Evolutionary conservation across 176 grass and related monocot species (phyloP).

Genomic region (Raddia guianensis): DNA sequence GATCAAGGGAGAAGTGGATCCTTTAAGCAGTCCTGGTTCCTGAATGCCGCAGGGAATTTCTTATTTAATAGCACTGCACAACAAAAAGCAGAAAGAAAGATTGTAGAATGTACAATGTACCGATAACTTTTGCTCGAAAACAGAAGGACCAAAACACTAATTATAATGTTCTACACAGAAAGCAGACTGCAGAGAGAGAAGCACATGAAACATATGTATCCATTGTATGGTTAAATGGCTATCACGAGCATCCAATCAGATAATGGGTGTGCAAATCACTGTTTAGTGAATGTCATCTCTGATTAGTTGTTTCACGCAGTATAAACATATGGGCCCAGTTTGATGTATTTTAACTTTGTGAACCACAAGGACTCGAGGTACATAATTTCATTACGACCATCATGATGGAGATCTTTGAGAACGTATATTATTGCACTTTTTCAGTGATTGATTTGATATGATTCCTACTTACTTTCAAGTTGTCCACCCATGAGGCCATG

Average conservation of each 20-base stretch:
- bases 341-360: conserved; percentile 26
- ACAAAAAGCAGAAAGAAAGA: conserved; percentile 29
- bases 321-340: neutral
- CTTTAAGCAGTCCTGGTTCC: conserved; percentile 33
- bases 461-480: conserved; percentile 34
- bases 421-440: conserved; percentile 5
- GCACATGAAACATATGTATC: conserved; percentile 6
- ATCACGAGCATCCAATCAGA: conserved; percentile 4
- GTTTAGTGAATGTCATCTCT: neutral
- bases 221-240: conserved; percentile 9
- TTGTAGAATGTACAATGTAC: conserved; percentile 15
- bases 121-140: conserved; percentile 11
- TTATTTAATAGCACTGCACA: conserved; percentile 26
- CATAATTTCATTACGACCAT: conserved; percentile 6
- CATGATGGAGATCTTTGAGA: conserved; percentile 22
- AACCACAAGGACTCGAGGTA: neutral
- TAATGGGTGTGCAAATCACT: neutral
- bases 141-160: conserved; percentile 33
- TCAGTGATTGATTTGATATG: conserved; percentile 11
- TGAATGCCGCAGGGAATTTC: neutral
- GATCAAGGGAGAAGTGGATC: conserved; percentile 16
- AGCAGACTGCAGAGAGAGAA: neutral
- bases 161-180: conserved; percentile 1
- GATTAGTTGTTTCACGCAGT: conserved; percentile 7
- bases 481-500: conserved; percentile 8